A percentile compares a stretch with the other conserved stretches of the same genome.
These are phyloP conservation scores for Metschnikowia continentalis DNA, from an alignment of 805 yeast species.

Conservation along the genomic window DNA sequence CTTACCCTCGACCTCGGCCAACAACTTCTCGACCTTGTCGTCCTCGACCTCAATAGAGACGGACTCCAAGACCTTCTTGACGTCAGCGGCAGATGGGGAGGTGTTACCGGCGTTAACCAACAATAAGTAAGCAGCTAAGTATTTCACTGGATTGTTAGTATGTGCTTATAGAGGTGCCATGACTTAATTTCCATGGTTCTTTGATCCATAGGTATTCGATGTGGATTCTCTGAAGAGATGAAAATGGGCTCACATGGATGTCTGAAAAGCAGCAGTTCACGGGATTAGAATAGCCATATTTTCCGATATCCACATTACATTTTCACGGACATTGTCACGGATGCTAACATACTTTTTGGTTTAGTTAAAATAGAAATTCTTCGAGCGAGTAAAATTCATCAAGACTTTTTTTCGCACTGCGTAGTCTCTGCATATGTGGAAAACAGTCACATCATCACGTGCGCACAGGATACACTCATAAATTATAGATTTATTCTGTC, in stretches of 20 bases:
- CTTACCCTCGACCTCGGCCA: constrained; percentile 36
- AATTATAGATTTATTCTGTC: not conserved
- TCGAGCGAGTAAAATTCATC: constrained; percentile 4
- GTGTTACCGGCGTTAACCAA: constrained; percentile 45
- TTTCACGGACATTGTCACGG: not conserved
- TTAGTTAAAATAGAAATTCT: constrained; percentile 8
- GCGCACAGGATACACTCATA: not conserved
- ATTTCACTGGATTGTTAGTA: constrained; percentile 38
- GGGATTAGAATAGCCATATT: not conserved
- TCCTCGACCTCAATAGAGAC: constrained; percentile 36
- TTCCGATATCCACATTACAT: not conserved
- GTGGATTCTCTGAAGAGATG: not conserved
- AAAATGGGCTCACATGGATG: not conserved
- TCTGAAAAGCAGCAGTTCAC: not conserved
- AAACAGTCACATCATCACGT: constrained; percentile 16
- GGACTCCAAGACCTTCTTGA: constrained; percentile 38
- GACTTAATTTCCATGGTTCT: not conserved
- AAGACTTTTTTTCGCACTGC: constrained; percentile 13
- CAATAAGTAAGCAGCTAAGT: constrained; percentile 46
- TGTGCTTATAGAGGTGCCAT: not conserved
- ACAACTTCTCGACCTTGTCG: constrained; percentile 31
- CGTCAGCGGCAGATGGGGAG: constrained; percentile 41
- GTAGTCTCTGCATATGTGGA: constrained; percentile 6
- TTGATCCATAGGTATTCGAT: not conserved
- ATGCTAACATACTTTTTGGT: constrained; percentile 15